Percentiles rank a stretch among this genome's conserved stretches.
Conservation (phyloP, 306 rosid genomes). For the apple (Malus domestica) region DNA sequence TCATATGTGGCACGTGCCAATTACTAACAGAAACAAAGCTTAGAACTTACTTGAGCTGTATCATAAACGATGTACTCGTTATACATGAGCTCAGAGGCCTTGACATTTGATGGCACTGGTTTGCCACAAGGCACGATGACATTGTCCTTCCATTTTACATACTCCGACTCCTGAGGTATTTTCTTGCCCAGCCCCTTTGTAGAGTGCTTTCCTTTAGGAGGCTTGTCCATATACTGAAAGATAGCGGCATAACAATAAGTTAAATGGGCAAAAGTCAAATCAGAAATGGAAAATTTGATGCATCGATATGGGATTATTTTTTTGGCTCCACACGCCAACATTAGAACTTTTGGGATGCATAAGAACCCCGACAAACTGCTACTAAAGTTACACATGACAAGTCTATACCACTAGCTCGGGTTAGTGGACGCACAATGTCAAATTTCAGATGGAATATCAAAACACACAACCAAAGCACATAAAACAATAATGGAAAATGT, state of each 20-base stretch:
- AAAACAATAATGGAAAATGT: constrained; percentile 7
- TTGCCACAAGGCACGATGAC: constrained; percentile 90
- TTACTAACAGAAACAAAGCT: constrained; percentile 1
- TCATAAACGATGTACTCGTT: constrained; percentile 88
- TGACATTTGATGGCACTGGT: constrained; percentile 66
- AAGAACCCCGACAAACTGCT: neutral
- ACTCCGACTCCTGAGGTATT: constrained; percentile 51
- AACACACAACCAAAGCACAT: neutral
- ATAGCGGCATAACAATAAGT: constrained; percentile 6
- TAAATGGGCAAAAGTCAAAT: neutral
- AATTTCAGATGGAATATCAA: neutral
- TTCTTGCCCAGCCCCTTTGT: constrained; percentile 92
- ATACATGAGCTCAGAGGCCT: constrained; percentile 79
- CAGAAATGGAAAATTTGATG: neutral
- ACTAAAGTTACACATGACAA: neutral
- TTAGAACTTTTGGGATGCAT: neutral
- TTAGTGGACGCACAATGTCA: neutral
- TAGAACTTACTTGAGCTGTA: constrained; percentile 77
- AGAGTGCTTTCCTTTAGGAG: constrained; percentile 90
- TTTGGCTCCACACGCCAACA: neutral
- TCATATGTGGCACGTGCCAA: neutral
- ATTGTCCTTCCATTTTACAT: constrained; percentile 64
- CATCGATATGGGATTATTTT: neutral
- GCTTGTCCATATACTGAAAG: constrained; percentile 76
- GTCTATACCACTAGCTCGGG: neutral